Percentiles rank a stretch among this genome's conserved stretches.
phyloP scores from a whole-genome alignment of 2,329 filamentous ascomycete genomes.

The Calonectria henricotiae region DNA sequence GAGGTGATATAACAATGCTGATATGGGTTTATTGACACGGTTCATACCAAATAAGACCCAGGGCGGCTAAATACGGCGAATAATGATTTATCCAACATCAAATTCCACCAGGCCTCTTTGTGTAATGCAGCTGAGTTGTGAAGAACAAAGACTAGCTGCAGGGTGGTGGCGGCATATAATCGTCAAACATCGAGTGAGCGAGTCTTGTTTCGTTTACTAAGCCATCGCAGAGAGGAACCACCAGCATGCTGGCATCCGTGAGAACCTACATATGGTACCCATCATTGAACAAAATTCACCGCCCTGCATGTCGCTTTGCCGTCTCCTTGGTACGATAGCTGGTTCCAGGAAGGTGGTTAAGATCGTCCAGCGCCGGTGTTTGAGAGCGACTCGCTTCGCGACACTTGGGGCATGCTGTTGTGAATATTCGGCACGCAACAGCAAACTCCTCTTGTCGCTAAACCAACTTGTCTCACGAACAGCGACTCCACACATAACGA shows the following conservation, averaged over 20 bases:
- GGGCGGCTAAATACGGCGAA: background rate
- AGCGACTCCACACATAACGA: slow-evolving; percentile 24
- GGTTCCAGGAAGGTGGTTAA: slow-evolving; percentile 30
- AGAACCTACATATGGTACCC: slow-evolving; percentile 8
- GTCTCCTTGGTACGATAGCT: slow-evolving; percentile 9
- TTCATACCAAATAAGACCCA: slow-evolving; percentile 4
- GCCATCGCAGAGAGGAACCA: slow-evolving; percentile 14
- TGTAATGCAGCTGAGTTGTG: slow-evolving; percentile 3
- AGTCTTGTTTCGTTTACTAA: slow-evolving; percentile 36
- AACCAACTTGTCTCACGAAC: slow-evolving; percentile 18
- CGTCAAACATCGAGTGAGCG: slow-evolving; percentile 33
- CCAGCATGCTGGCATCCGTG: slow-evolving; percentile 16
- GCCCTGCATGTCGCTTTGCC: slow-evolving; percentile 24
- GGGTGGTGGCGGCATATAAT: slow-evolving; percentile 17
- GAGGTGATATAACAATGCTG: slow-evolving; percentile 23
- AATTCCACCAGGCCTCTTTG: slow-evolving; percentile 5
- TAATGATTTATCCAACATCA: slow-evolving; percentile 8
- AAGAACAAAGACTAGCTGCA: slow-evolving; percentile 20
- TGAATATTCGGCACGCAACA: slow-evolving; percentile 3
- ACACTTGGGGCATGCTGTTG: background rate
- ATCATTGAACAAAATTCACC: slow-evolving; percentile 25
- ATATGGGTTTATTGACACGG: slow-evolving; percentile 27
- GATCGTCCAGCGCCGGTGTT: slow-evolving; percentile 30
- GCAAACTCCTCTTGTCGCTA: slow-evolving; percentile 22
- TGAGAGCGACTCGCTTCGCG: slow-evolving; percentile 29